Evolutionary conservation across 1,284 basidiomycete genomes (phyloP).

Genomic region (Sanguinoderma infundibulare): DNA sequence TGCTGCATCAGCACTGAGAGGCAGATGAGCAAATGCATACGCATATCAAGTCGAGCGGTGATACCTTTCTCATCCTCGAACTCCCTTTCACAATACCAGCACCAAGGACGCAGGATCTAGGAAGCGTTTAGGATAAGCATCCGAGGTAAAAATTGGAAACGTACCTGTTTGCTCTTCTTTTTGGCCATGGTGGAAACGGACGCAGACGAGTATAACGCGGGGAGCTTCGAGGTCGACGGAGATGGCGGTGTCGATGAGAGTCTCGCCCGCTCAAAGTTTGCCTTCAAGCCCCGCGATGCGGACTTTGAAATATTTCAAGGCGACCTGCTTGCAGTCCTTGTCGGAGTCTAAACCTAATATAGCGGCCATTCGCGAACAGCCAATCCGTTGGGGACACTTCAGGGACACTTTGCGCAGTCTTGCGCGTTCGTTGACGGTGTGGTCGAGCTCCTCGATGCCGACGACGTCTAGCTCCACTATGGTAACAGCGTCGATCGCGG

Average conservation of each 20-base stretch:
- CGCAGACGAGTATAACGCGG: neutral
- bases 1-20: slow-evolving; percentile 92
- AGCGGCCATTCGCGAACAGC: neutral
- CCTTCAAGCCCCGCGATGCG: neutral
- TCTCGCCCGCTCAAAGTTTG: slow-evolving; percentile 15
- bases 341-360: neutral
- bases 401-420: neutral
- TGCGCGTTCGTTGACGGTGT: neutral
- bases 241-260: slow-evolving; percentile 11
- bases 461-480: slow-evolving; percentile 17
- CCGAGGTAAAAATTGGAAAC: slow-evolving; percentile 11
- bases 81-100: slow-evolving; percentile 99
- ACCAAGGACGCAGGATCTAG: slow-evolving; percentile 90
- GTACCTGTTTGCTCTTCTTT: slow-evolving; percentile 82
- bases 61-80: slow-evolving; percentile 97
- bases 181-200: slow-evolving; percentile 60
- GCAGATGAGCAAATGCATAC: neutral
- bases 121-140: slow-evolving; percentile 10
- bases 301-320: neutral
- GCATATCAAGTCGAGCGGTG: neutral
- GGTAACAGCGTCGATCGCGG: neutral
- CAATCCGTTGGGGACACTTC: too few relatives aligned
- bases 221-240: neutral
- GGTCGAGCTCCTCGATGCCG: slow-evolving; percentile 10
- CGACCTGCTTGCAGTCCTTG: neutral